Conservation (phyloP, 768 basidiomycete genomes). For the Candolleomyces efflorescens region DNA sequence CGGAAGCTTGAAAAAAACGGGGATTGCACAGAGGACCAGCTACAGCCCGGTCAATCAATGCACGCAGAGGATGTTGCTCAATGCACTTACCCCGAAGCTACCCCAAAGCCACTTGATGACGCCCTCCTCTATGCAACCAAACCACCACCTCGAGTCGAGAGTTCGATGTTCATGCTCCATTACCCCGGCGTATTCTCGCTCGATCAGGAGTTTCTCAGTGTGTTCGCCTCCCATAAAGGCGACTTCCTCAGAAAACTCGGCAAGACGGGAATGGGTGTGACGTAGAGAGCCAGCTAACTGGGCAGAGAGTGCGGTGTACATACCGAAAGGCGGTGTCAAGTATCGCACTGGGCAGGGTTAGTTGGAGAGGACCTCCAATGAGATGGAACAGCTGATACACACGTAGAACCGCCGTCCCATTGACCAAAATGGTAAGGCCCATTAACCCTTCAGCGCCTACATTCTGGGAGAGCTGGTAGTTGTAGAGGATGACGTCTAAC, state of each 20-base stretch:
- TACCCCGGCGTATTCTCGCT: constrained; percentile 81
- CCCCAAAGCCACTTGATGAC: constrained; percentile 98
- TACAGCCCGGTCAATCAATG: constrained; percentile 21
- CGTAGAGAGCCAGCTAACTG: constrained; percentile 86
- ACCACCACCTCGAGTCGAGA: constrained; percentile 79
- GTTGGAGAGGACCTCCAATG: not conserved
- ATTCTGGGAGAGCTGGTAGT: constrained; percentile 90
- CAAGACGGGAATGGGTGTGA: constrained; percentile 87
- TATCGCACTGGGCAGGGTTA: constrained; percentile 61
- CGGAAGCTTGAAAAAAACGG: constrained; percentile 86
- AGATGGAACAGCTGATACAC: constrained; percentile 25
- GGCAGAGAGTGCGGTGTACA: constrained; percentile 84
- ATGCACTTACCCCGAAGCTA: constrained; percentile 71
- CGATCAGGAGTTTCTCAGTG: constrained; percentile 87
- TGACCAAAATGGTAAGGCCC: constrained; percentile 78
- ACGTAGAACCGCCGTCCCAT: constrained; percentile 80
- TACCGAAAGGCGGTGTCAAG: constrained; percentile 88
- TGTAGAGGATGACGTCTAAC: constrained; percentile 91
- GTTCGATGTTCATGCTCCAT: constrained; percentile 84
- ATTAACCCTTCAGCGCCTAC: constrained; percentile 93
- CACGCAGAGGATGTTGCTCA: not conserved
- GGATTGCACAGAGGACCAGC: constrained; percentile 88
- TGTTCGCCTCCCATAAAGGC: constrained; percentile 87
- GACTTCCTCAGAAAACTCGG: constrained; percentile 85
- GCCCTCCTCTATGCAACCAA: constrained; percentile 89